Percentiles rank a stretch among this genome's conserved stretches.
Conservation (phyloP, 441 rosid species). For the Euphorbia celastroides region DNA sequence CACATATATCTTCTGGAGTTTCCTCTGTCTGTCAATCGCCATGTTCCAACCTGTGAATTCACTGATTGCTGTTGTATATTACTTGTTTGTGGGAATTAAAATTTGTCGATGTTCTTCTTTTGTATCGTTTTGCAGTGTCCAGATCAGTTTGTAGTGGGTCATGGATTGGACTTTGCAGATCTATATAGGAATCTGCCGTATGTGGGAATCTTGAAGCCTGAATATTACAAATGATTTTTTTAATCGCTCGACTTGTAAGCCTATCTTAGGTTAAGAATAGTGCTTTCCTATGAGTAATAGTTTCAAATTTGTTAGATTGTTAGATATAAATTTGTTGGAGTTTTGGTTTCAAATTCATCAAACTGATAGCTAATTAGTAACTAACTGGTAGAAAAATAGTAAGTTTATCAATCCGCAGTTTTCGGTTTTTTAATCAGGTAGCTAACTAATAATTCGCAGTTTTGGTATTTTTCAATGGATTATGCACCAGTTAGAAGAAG, state of each 20-base stretch:
- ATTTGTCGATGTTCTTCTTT: not conserved
- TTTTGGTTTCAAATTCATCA: no score
- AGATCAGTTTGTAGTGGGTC: slow-evolving; percentile 79
- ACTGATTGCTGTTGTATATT: not conserved
- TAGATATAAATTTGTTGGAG: no score
- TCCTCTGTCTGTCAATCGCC: not conserved
- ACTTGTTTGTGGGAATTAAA: not conserved
- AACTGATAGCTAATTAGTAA: no score
- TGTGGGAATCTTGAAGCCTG: slow-evolving; percentile 80
- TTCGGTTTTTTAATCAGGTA: no score
- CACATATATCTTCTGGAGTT: not conserved
- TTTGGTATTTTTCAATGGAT: no score
- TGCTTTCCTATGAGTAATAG: not conserved
- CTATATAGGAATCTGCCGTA: slow-evolving; percentile 78
- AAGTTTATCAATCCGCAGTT: no score
- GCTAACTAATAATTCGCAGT: no score
- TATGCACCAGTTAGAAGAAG: no score
- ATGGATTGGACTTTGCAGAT: slow-evolving; percentile 95
- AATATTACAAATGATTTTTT: slow-evolving; percentile 37
- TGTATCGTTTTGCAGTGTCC: slow-evolving; percentile 57
- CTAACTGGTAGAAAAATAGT: no score
- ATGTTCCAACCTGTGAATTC: not conserved
- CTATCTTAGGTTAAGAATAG: slow-evolving; percentile 3
- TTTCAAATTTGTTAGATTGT: no score
- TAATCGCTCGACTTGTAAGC: not conserved